Conservation (phyloP, 805 yeast species). For the Torulaspora microellipsoides region DNA sequence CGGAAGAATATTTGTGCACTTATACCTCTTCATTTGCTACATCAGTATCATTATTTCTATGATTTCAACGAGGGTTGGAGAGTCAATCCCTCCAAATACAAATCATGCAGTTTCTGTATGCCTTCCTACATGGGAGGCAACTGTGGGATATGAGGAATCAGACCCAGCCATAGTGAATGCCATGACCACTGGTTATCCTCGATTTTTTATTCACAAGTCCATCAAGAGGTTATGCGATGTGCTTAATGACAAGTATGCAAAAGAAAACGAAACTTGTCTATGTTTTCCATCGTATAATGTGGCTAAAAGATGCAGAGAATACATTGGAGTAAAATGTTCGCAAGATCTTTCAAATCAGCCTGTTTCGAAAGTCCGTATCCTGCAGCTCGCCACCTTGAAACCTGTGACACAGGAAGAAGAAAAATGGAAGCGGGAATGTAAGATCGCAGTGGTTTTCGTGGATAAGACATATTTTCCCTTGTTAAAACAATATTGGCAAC, state of each 20-base stretch:
- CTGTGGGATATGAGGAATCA: slow-evolving; percentile 89
- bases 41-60: not conserved
- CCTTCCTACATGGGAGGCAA: slow-evolving; percentile 92
- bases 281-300: slow-evolving; percentile 72
- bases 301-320: slow-evolving; percentile 84
- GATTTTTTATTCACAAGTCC: slow-evolving; percentile 66
- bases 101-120: slow-evolving; percentile 94
- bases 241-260: slow-evolving; percentile 66
- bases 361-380: slow-evolving; percentile 47
- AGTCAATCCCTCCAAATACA: slow-evolving; percentile 82
- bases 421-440: slow-evolving; percentile 57
- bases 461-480: slow-evolving; percentile 52
- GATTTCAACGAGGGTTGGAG: slow-evolving; percentile 47
- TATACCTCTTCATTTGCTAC: not conserved
- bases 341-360: slow-evolving; percentile 22
- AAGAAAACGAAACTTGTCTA: slow-evolving; percentile 70
- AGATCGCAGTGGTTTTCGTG: slow-evolving; percentile 75
- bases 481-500: slow-evolving; percentile 94
- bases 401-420: slow-evolving; percentile 58
- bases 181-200: slow-evolving; percentile 86
- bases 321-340: slow-evolving; percentile 46
- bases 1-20: too few relatives aligned
- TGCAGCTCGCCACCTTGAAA: slow-evolving; percentile 68
- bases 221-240: slow-evolving; percentile 53
- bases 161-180: slow-evolving; percentile 70